Evolutionary conservation across 208 protist genomes (phyloP).

Genomic region (Trypanosoma scelopori): DNA sequence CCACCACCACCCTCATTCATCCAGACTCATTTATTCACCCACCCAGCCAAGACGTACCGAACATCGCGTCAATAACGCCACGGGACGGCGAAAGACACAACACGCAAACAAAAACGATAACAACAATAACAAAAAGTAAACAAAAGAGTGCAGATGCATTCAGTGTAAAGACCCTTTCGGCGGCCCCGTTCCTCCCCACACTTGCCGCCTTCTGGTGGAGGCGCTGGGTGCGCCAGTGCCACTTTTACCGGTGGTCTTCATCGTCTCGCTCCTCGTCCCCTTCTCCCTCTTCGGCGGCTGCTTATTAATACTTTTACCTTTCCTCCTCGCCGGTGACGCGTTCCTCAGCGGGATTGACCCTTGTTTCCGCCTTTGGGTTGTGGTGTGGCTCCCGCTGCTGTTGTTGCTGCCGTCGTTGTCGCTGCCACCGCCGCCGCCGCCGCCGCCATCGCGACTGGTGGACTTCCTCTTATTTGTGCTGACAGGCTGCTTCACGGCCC

Average conservation of each 20-base stretch:
- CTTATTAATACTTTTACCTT: too few relatives aligned
- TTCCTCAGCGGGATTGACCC: background rate
- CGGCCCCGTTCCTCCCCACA: background rate
- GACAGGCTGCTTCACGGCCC: constrained; percentile 8
- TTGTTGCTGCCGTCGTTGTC: background rate
- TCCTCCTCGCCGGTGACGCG: too few relatives aligned
- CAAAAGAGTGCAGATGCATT: constrained; percentile 5
- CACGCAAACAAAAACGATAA: constrained; percentile 17
- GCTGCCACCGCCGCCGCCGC: background rate
- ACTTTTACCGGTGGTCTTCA: too few relatives aligned
- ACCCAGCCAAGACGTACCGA: too few relatives aligned
- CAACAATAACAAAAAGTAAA: constrained; percentile 8
- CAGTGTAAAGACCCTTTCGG: constrained; percentile 4
- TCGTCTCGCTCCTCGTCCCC: too few relatives aligned
- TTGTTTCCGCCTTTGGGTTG: background rate
- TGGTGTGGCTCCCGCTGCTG: background rate
- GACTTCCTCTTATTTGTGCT: background rate
- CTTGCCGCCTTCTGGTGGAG: too few relatives aligned
- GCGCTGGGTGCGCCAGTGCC: too few relatives aligned
- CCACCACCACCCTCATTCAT: too few relatives aligned
- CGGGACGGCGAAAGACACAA: too few relatives aligned
- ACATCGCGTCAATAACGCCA: too few relatives aligned
- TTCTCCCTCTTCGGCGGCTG: too few relatives aligned
- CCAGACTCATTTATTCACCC: too few relatives aligned
- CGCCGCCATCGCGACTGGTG: background rate